Base-by-base conservation (phyloP, 805 yeast species). In the Candida quercuum region DNA sequence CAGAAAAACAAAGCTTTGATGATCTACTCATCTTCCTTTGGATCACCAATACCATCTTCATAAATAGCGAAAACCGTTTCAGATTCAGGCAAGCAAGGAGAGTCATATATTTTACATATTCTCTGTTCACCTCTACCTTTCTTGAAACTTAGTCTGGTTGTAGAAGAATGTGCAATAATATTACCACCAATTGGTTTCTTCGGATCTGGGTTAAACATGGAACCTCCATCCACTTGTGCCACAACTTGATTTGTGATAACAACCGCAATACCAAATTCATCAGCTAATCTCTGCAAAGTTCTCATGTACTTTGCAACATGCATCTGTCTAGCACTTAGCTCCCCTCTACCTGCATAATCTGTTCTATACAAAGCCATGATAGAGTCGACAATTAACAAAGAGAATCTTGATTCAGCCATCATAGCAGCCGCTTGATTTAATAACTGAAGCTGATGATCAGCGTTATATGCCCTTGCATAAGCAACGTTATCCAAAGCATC, bases 111-210 rank as follows among this genome's bases (percentile, higher is more conserved):
- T 61, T 87, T 88, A 66, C 98, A 93, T 19, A 86, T 80, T 69
- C 99, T 81, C 55, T 86, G 89, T 49, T 87, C 94, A 14, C 84
- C 97, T 52, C 81, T 78, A 37, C 96, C 96, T 64, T 93, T 93
- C 56, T 82, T 84, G 60, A 93, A 80, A 38, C 85, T 83, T 41
- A 93, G 71, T 54, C 99, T 75, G 3, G 99, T 93, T 6, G 98
- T 91, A 3, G 97, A 88, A 15, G 95, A 81, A 60, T 93, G 99
- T 1, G 98, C 99, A 59, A 93, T 82, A 51, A 93, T 93, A 56
- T 93, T 91, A 52, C 99, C 99, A 44, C 99, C 99, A 49, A 93
- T 91, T 14, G 99, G 99, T 60, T 93, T 93, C 61, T 93, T 93
- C 13, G 98, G 97, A 60, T 93, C 99, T 1, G 96, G 95, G 51